Evolutionary conservation across 805 yeast genomes (phyloP), one percentile per base, ranked within the genome.

Genomic region (Kurtzmaniella fragi): DNA sequence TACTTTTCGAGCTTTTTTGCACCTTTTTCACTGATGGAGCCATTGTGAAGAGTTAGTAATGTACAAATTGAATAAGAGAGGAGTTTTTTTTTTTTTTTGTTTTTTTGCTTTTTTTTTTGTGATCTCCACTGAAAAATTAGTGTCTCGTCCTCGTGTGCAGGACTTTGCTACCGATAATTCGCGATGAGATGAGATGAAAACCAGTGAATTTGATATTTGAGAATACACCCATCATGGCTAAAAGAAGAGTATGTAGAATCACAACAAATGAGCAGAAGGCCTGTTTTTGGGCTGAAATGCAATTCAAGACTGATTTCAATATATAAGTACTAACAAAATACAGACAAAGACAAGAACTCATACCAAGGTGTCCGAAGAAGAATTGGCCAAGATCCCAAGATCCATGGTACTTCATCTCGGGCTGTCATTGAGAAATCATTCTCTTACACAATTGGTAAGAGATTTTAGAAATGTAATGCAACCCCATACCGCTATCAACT

Each of bases 381-480:
- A 82, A 42, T 62, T 67, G 34, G 80, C 81, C 36, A 80, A 78
- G 52, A 78, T 88, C 44, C 98, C 99, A 15, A 77, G 84, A 53
- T 89, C 97, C 2, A 90, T 93, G 96, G 98, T 93, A 39, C 74
- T 93, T 46, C 80, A 93, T 52, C 75, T 89, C 39, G 97, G 98
- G 1, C 67, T 77, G 12, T 75, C 87, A 31, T 69, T 83, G 49
- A 78, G 79, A 42, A 90, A 91, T 55, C 88, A 85, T 52, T 80
- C 95, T 2, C 67, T 93, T 47, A 73, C 84, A 31, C 95, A 88
- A 59, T 70, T 93, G 40, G 97, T 90, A 15, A 74, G 74, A 43
- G 99, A 93, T 61, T 80, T 90, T 61, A 77, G 99, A 56, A 76
- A 77, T 44, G 78, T 89, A 47, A 89, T 93, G 96, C 93, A 88